Evolutionary conservation across 768 basidiomycete species (phyloP).

Genomic region (Trametes meyenii): DNA sequence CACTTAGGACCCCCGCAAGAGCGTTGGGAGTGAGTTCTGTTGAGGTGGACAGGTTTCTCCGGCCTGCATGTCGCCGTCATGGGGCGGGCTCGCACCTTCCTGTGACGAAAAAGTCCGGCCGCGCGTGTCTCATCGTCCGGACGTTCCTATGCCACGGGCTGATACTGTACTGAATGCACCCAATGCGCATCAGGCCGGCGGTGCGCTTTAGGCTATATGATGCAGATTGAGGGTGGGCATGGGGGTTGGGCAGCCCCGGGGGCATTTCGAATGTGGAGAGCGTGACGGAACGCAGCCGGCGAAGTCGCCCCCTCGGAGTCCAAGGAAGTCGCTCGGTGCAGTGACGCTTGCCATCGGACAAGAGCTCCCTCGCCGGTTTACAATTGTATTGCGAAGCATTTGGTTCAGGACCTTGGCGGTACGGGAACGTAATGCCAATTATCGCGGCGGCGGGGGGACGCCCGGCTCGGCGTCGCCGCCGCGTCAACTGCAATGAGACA

Average conservation of each 20-base stretch:
- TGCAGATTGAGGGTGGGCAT: constrained; percentile 6
- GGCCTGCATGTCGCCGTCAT: too few relatives aligned
- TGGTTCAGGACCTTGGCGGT: neutral
- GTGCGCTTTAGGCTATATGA: constrained; percentile 18
- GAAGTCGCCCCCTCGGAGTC: constrained; percentile 18
- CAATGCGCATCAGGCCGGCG: constrained; percentile 6
- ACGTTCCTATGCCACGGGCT: constrained; percentile 21
- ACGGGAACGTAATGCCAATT: constrained; percentile 4
- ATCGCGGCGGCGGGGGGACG: neutral
- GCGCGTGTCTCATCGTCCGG: constrained; percentile 1
- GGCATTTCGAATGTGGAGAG: neutral
- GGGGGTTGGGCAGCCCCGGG: constrained; percentile 7
- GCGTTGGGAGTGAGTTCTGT: too few relatives aligned
- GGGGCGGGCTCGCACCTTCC: neutral
- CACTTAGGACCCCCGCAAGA: too few relatives aligned
- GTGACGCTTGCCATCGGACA: neutral
- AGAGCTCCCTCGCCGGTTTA: neutral
- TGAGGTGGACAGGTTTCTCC: too few relatives aligned
- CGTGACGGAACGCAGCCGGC: constrained; percentile 8
- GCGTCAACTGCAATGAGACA: neutral
- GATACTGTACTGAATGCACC: constrained; percentile 9
- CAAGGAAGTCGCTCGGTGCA: constrained; percentile 6
- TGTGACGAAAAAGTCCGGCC: constrained; percentile 1
- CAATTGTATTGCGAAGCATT: constrained; percentile 13
- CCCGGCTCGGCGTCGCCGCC: constrained; percentile 2